A percentile compares a stretch with the other conserved stretches of the same genome.
Evolutionary conservation across 768 basidiomycete species (phyloP).

Genomic region (Pisolithus tinctorius): DNA sequence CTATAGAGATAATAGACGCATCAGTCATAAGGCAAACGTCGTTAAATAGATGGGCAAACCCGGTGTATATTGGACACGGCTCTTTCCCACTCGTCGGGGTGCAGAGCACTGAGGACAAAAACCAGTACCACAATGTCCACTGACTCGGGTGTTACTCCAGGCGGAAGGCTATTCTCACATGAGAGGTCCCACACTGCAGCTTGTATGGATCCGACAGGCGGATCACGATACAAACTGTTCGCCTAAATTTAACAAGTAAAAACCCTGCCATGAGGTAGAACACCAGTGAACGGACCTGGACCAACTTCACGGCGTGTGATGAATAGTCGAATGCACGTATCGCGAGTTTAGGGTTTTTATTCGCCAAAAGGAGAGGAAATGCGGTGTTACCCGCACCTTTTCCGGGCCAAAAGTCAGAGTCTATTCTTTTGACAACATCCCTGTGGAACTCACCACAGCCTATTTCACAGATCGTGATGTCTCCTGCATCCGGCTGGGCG

Average conservation of each 20-base stretch:
- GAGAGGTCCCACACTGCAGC: constrained; percentile 92
- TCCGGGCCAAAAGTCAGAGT: constrained; percentile 2
- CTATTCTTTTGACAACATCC: not conserved
- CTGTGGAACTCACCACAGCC: constrained; percentile 68
- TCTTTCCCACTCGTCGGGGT: constrained; percentile 85
- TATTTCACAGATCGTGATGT: constrained; percentile 72
- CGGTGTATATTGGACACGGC: constrained; percentile 77
- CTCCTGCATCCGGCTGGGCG: constrained; percentile 67
- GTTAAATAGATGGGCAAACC: constrained; percentile 33
- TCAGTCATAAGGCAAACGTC: not conserved
- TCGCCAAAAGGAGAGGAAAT: constrained; percentile 80
- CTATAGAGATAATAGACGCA: constrained; percentile 31
- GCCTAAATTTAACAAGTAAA: constrained; percentile 34
- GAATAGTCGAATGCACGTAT: constrained; percentile 91
- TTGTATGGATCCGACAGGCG: constrained; percentile 63
- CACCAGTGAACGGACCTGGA: constrained; percentile 52
- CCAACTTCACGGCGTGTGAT: constrained; percentile 78
- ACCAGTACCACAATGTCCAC: constrained; percentile 90
- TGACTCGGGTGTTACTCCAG: constrained; percentile 53
- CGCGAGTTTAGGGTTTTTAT: constrained; percentile 69
- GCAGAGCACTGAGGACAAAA: constrained; percentile 89
- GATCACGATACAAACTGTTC: constrained; percentile 61
- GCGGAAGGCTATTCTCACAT: constrained; percentile 51
- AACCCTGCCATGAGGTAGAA: not conserved
- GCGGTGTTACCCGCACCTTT: constrained; percentile 92